Evolutionary conservation across 75 land plant genomes (phyloP).

Genomic region (Ceratopteris richardii): DNA sequence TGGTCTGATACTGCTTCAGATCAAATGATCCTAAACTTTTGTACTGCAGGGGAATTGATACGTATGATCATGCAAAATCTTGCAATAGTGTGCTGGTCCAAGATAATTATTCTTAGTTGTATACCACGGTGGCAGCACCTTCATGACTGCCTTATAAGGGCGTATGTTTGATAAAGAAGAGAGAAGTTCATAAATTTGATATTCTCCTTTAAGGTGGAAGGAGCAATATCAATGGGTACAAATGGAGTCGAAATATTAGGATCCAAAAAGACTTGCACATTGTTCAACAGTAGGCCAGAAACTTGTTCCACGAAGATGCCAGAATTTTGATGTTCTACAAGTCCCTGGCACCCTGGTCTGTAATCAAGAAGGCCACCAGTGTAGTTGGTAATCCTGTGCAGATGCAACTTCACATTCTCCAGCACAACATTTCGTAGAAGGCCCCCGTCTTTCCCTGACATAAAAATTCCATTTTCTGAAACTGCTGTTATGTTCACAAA

Average conservation of each 20-base stretch:
- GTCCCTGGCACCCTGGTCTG: conserved; percentile 80
- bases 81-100: no score
- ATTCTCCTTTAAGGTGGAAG: neutral
- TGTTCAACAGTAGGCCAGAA: conserved; percentile 39
- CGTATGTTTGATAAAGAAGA: neutral
- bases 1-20: no score
- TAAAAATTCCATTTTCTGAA: conserved; percentile 81
- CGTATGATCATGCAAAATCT: no score
- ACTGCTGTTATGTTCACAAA: conserved; percentile 59
- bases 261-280: conserved; percentile 35
- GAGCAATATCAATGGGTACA: neutral
- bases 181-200: neutral
- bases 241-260: neutral
- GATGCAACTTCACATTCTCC: conserved; percentile 49
- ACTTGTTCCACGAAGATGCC: conserved; percentile 75
- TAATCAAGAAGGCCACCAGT: conserved; percentile 58
- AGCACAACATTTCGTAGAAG: conserved; percentile 40
- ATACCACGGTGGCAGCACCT: no score
- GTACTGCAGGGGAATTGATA: no score
- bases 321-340: conserved; percentile 54
- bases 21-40: no score
- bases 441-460: conserved; percentile 57
- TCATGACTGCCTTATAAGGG: no score
- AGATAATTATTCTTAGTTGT: no score
- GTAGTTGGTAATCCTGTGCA: conserved; percentile 56